These are phyloP conservation scores for Auriscalpium vulgare DNA, from an alignment of 768 basidiomycete genomes.

Conservation along the genomic window DNA sequence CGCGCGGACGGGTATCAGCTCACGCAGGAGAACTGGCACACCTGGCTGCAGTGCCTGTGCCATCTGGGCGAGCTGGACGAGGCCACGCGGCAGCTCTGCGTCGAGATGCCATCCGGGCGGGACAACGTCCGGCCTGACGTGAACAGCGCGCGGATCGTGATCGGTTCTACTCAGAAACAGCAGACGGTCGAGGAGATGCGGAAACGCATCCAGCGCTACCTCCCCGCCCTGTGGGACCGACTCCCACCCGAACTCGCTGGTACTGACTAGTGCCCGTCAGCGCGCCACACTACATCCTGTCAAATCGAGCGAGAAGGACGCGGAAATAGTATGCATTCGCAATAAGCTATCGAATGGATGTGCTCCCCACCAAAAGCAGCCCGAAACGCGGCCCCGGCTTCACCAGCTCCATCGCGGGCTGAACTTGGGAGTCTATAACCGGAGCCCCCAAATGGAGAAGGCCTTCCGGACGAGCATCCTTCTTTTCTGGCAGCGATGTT, in stretches of 20 bases:
- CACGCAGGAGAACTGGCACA: conserved; percentile 69
- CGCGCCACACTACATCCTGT: too few relatives aligned
- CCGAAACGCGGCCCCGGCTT: conserved; percentile 73
- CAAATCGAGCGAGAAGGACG: too few relatives aligned
- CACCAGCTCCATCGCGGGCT: conserved; percentile 53
- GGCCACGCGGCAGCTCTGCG: conserved; percentile 54
- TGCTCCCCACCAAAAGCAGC: conserved; percentile 54
- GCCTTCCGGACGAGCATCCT: conserved; percentile 29
- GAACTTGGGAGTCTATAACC: conserved; percentile 42
- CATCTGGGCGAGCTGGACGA: conserved; percentile 57
- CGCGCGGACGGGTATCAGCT: conserved; percentile 40
- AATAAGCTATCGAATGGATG: conserved; percentile 20
- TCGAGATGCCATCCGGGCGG: conserved; percentile 49
- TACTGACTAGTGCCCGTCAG: too few relatives aligned
- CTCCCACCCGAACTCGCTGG: conserved; percentile 3
- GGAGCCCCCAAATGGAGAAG: conserved; percentile 50
- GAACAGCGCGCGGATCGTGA: conserved; percentile 43
- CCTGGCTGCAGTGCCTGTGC: conserved; percentile 83
- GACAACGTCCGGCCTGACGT: conserved; percentile 39
- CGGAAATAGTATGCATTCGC: conserved; percentile 4
- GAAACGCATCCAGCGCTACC: conserved; percentile 11
- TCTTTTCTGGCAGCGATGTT: conserved; percentile 12
- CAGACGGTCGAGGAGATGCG: conserved; percentile 5
- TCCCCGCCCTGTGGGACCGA: conserved; percentile 10
- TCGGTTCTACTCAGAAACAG: conserved; percentile 17